Base-by-base conservation (phyloP, 2,329 filamentous ascomycete species). In the Scleromitrula shiraiana region DNA sequence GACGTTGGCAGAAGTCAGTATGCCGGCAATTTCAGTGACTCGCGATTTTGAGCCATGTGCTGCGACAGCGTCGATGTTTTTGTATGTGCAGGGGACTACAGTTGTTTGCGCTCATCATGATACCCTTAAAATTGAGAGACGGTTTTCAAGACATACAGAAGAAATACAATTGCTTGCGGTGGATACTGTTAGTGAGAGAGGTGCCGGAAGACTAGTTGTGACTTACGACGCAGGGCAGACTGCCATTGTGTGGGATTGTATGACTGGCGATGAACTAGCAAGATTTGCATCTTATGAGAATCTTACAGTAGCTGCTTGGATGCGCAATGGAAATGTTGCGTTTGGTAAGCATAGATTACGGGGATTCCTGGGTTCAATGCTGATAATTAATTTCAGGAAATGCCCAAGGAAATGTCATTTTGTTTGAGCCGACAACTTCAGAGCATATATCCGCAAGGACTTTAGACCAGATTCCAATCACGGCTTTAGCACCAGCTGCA, bases 251-350 rank as follows among this genome's bases (percentile, higher is more conserved):
- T 98, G 93, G 93, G 91, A 98, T 68, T 75, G 96, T 52, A 81
- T 94, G 70, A 94, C 88, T 0, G 93, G 93, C 41, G 82, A 89
- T 51, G 89, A 96, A 67, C 77, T 96, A 50, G 83, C 91, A 32
- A 79, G 90, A n/a, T 97, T 97, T 69, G 83, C 84, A 20, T 93
- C 90, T 0, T 96, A 95, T 62, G 88, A 95, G 62, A 80, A 86
- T 56, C 76, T 97, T 54, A 83, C 82, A 19, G 83, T 88, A 24
- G 91, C 90, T 30, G 76, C 86, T 10, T 98, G 93, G 88, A 96
- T 98, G 90, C 79, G 84, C 37, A 96, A 96, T 68, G 93, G 93
- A 46, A 95, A 95, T 68, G 83, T 98, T 56, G 91, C 88, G 30
- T 97, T 97, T 72, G 93, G 91, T 96, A 74, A 67, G 82, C n/a